Evolutionary conservation across 2,329 filamentous ascomycete genomes (phyloP), one percentile per base, ranked within the genome.

Genomic region (Ascochyta rabiei): DNA sequence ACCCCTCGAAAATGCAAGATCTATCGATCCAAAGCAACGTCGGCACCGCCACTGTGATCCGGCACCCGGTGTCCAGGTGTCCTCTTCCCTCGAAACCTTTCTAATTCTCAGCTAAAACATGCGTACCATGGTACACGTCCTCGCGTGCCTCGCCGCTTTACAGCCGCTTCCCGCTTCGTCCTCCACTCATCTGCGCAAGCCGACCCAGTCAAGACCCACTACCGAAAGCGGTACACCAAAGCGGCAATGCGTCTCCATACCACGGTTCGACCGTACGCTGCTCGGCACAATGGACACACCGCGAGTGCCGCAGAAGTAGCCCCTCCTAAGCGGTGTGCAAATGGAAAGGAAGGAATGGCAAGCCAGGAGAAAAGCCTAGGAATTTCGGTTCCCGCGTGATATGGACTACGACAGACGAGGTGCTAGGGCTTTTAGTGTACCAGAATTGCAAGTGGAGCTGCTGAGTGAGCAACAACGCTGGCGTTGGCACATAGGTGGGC

Each of bases 381-480:
- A 33, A 44, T 48, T n/a, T 13, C 7, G 40, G 21, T 15, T 34
- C 30, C 46, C 46, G 52, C 23, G 41, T 49, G 52, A 50, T 31
- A 40, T 38, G 33, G 44, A 19, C 44, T 39, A 40, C 26, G 41
- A 42, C 47, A 42, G 42, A 46, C 23, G 18, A 44, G 30, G 37
- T 47, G 52, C 50, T 54, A 54, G 52, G 41, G 52, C 38, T 47
- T 49, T 55, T 55, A 55, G 52, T 50, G 52, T 55, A 55, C 52
- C 52, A 55, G 49, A 40, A 49, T 45, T 49, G 28, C 28, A 30
- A 41, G 52, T 55, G 52, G 52, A 49, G 52, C 52, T 47, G 43
- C 43, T 53, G 43, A 52, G 49, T 46, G 49, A 46, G 49, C 42
- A 33, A 16, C 16, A 30, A 28, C 6, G 6, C 6, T 23, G 21